These are phyloP conservation scores for Ustilago hordei DNA, from an alignment of 1,284 basidiomycete species.

Conservation along the genomic window DNA sequence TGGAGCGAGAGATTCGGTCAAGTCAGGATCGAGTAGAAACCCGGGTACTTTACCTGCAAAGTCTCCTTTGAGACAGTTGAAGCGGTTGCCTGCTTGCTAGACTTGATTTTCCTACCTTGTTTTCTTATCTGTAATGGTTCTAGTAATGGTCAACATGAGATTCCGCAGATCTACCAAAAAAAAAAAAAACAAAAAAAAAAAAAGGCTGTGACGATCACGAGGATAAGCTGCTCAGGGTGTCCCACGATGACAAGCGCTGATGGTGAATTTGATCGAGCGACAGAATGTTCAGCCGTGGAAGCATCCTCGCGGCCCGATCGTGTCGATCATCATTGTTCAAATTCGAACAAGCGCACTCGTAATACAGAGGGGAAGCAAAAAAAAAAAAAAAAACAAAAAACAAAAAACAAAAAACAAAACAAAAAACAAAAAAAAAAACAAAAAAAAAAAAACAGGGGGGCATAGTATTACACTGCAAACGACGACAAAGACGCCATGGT, in stretches of 20 bases:
- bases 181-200: too few species aligned
- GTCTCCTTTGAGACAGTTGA: slow-evolving; percentile 1
- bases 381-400: too few species aligned
- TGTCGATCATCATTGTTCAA: not conserved
- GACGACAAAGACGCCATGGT: not conserved
- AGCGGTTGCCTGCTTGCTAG: slow-evolving; percentile 3
- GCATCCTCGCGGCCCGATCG: too few species aligned
- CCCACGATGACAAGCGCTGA: too few species aligned
- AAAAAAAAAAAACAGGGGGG: too few species aligned
- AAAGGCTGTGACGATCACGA: not conserved
- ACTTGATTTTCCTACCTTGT: too few species aligned
- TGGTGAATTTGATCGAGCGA: too few species aligned
- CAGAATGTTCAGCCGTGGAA: too few species aligned
- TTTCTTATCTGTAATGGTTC: not conserved
- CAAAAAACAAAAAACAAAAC: too few species aligned
- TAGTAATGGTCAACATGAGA: slow-evolving; percentile 3
- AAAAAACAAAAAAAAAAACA: not conserved
- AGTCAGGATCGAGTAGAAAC: slow-evolving; percentile 4
- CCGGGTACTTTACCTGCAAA: slow-evolving; percentile 5
- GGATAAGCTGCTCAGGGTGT: too few species aligned
- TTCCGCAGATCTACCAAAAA: too few species aligned
- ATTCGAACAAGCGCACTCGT: not conserved
- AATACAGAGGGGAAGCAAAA: not conserved
- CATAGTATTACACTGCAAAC: slow-evolving; percentile 1
- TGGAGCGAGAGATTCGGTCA: not conserved